These are phyloP conservation scores for Aspergillus sp. DNA, from an alignment of 2,329 filamentous ascomycete species.

Conservation along the genomic window DNA sequence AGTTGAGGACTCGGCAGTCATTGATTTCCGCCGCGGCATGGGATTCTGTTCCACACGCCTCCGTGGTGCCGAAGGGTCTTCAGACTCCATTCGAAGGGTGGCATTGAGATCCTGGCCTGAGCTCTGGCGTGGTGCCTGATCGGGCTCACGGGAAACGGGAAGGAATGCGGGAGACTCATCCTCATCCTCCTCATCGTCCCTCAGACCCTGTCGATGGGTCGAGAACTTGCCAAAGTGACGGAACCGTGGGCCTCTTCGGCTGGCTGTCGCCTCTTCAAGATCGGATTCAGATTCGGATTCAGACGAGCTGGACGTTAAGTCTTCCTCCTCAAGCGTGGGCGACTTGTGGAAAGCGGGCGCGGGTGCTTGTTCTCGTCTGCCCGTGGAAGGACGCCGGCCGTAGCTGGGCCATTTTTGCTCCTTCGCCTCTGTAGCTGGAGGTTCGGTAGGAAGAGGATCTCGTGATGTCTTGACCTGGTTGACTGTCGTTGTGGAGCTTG, in stretches of 20 bases:
- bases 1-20: conserved; percentile 29
- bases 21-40: conserved; percentile 18
- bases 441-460: conserved; percentile 26
- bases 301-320: conserved; percentile 30
- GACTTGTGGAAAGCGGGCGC: conserved; percentile 25
- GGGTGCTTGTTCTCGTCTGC: conserved; percentile 24
- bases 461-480: conserved; percentile 25
- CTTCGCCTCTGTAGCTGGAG: conserved; percentile 22
- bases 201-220: conserved; percentile 30
- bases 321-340: conserved; percentile 34
- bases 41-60: conserved; percentile 26
- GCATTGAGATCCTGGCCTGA: conserved; percentile 37
- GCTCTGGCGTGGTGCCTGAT: conserved; percentile 17
- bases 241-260: conserved; percentile 27
- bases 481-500: conserved; percentile 31
- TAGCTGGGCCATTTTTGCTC: conserved; percentile 23
- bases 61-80: conserved; percentile 26
- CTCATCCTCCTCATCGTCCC: conserved; percentile 43
- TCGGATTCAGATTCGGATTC: conserved; percentile 30
- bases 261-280: conserved; percentile 24
- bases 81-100: conserved; percentile 40
- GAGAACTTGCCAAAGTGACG: conserved; percentile 42
- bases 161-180: conserved; percentile 49
- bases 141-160: conserved; percentile 32
- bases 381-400: conserved; percentile 21